Base-by-base conservation (phyloP, 257 asterid species). In the Lycium barbarum region DNA sequence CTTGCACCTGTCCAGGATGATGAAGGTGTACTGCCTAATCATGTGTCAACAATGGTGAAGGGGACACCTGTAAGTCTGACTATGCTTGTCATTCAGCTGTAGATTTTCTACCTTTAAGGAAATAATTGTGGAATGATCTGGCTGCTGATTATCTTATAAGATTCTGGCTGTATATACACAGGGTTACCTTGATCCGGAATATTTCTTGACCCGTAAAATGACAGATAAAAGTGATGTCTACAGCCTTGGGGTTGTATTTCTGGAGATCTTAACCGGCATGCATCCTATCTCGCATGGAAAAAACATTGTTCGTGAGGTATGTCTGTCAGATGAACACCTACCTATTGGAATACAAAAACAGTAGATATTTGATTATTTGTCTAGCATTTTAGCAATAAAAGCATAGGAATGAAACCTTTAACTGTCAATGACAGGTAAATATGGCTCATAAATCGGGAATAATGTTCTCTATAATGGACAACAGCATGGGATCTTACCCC, bases 181-280 rank as follows among this genome's bases (percentile, higher is more conserved):
- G 98, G 98, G 98, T 13, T 94, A 94, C 81, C 93, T 95, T n/a
- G 98, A 95, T 88, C 98, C 98, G 14, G 98, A 95, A 47, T 95
- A 95, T 82, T 90, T 92, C 91, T 84, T 90, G 90, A 95, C 98
- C 7, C 91, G 88, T 85, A 89, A 94, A 90, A 84, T 95, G 86
- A 93, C 98, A 5, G 97, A 93, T 86, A 95, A 95, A 84, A 95
- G 98, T 72, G 98, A 95, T 18, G 96, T 94, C 58, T 95, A 95
- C 84, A 95, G 98, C 90, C 91, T 95, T 35, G 98, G 98, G 8
- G 91, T 95, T 47, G 98, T 95, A 40, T 93, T 93, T 87, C 84
- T 95, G 85, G 97, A 95, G 91, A 92, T 94, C 81, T 85, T 95
- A 84, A 95, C 98, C 5, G 96, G 98, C 83, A 94, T 90, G 96